Evolutionary conservation across 768 basidiomycete species (phyloP), one percentile per base, ranked within the genome.

Genomic region (Lyophyllum decastes): DNA sequence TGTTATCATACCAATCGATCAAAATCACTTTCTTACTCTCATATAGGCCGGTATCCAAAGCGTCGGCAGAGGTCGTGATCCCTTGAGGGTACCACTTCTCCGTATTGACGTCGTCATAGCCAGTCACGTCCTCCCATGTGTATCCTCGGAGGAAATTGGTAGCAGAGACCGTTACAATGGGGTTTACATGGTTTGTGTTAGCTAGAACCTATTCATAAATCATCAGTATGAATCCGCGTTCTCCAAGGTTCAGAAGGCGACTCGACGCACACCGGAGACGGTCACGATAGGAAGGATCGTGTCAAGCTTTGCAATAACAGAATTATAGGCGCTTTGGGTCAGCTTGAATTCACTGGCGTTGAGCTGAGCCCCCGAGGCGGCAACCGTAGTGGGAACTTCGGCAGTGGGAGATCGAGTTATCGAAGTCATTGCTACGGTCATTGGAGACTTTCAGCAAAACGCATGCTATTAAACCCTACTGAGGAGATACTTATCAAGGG

Each of bases 311-410:
- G 47, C 30, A 34, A 61, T 61, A 10, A 57, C 56, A 24, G 47
- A 24, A 21, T 57, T 61, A 14, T 25, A 45, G 34, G 45, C 50
- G 26, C 60, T 61, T 43, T 61, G 49, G 1, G 85, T 61, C 86
- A 88, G 70, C 80, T 45, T 54, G 44, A 54, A 54, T 21, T 54
- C 12, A 17, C 3, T 44, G 17, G 41, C 44, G 30, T 46, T 27
- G 9, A 54, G 41, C 19, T 43, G 9, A 21, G 30, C 52, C 3
- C 52, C 52, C 1, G 30, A 45, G 8, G 27, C 19, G 30, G 33
- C 17, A 9, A 41, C 26, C 2, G 38, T n/a, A 21, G 44, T 24
- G n/a, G 46, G 19, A 40, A 54, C 6, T 12, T 19, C 4, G 10
- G 25, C 43, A 4, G 52, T 35, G 6, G 46, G 17, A 33, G 38